A percentile compares a stretch with the other conserved stretches of the same genome.
phyloP scores from a whole-genome alignment of 2,329 filamentous ascomycete genomes.

The Bipolaris oryzae region DNA sequence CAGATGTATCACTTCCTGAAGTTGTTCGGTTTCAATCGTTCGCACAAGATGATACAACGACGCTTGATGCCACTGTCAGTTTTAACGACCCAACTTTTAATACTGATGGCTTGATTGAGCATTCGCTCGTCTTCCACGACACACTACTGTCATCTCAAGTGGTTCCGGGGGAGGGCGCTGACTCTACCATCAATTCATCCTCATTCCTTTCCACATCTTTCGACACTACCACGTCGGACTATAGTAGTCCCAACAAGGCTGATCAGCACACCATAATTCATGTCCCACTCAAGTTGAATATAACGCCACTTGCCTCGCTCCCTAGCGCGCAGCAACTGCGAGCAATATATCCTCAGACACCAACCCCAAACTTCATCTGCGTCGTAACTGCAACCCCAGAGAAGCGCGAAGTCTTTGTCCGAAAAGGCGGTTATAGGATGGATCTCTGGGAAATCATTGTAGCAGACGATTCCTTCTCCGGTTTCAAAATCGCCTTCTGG shows the following conservation, averaged over 20 bases:
- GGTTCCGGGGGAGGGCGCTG: conserved; percentile 22
- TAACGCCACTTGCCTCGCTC: conserved; percentile 71
- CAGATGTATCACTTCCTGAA: conserved; percentile 25
- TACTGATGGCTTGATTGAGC: conserved; percentile 67
- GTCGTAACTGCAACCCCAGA: conserved; percentile 75
- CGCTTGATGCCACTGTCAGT: conserved; percentile 35
- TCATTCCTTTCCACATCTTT: conserved; percentile 48
- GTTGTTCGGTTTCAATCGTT: conserved; percentile 16
- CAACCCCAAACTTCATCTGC: conserved; percentile 81
- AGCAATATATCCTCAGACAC: conserved; percentile 76
- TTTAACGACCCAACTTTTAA: conserved; percentile 23
- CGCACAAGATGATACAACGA: conserved; percentile 24
- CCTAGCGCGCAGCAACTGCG: conserved; percentile 70
- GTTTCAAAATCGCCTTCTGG: conserved; percentile 88
- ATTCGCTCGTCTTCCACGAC: conserved; percentile 75
- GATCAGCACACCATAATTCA: conserved; percentile 12
- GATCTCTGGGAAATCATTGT: conserved; percentile 56
- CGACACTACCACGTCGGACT: conserved; percentile 40
- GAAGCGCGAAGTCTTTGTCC: conserved; percentile 70
- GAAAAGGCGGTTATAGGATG: conserved; percentile 62
- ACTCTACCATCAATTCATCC: conserved; percentile 38
- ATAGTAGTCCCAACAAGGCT: conserved; percentile 30
- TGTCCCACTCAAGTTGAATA: conserved; percentile 39
- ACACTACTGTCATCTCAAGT: conserved; percentile 67
- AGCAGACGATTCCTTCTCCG: conserved; percentile 82